Percentiles rank a stretch among this genome's conserved stretches.
phyloP scores from a whole-genome alignment of 768 basidiomycete genomes.

The Suillus subaureus region DNA sequence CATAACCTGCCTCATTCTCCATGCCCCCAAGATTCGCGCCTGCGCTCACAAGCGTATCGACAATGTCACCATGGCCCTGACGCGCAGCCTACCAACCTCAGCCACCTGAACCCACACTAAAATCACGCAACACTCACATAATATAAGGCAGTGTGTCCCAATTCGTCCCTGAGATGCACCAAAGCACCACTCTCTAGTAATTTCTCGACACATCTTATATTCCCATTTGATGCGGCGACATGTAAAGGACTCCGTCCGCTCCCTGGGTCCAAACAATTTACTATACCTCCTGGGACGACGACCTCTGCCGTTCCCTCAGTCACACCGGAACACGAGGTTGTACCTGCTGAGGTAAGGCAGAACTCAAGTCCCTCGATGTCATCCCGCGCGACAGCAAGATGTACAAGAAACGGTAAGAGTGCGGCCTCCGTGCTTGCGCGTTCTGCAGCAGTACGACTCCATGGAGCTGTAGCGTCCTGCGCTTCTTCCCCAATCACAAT shows the following conservation, averaged over 20 bases:
- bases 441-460: slow-evolving; percentile 81
- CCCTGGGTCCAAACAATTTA: slow-evolving; percentile 70
- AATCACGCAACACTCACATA: slow-evolving; percentile 51
- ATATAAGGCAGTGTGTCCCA: slow-evolving; percentile 85
- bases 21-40: slow-evolving; percentile 75
- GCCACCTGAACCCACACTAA: neutral
- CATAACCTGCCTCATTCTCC: slow-evolving; percentile 63
- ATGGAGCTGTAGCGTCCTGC: slow-evolving; percentile 55
- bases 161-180: slow-evolving; percentile 76
- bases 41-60: slow-evolving; percentile 65
- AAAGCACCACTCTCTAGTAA: slow-evolving; percentile 75
- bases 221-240: slow-evolving; percentile 73
- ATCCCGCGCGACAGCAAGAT: slow-evolving; percentile 74
- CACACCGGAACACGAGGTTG: slow-evolving; percentile 25
- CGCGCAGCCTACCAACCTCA: slow-evolving; percentile 63
- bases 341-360: slow-evolving; percentile 43
- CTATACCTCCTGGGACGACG: slow-evolving; percentile 63
- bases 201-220: slow-evolving; percentile 39
- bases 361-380: slow-evolving; percentile 64
- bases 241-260: slow-evolving; percentile 80
- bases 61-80: slow-evolving; percentile 62
- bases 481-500: slow-evolving; percentile 44
- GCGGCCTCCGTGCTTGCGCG: slow-evolving; percentile 68
- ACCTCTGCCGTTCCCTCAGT: slow-evolving; percentile 20
- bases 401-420: slow-evolving; percentile 76